Evolutionary conservation across 1,284 basidiomycete genomes (phyloP).

Genomic region (Sanguinoderma infundibulare): DNA sequence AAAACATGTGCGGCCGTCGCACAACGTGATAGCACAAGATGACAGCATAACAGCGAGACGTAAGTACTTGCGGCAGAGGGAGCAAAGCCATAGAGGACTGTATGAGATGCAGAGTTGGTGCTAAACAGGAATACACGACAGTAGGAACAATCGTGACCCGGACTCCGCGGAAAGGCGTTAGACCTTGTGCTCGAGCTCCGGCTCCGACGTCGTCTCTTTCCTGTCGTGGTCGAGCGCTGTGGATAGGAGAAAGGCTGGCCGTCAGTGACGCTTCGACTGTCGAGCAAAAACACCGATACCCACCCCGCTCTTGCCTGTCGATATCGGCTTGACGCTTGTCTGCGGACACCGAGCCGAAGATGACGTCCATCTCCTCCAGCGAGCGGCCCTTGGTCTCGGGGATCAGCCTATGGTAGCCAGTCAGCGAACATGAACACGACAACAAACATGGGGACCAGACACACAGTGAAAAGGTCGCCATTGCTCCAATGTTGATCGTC

Average conservation of each 20-base stretch:
- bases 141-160: neutral
- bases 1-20: no score
- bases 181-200: constrained; percentile 26
- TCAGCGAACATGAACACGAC: neutral
- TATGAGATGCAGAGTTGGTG: no score
- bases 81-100: no score
- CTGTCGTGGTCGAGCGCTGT: constrained; percentile 27
- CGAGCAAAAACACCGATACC: constrained; percentile 4
- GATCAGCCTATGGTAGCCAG: constrained; percentile 46
- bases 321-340: constrained; percentile 64
- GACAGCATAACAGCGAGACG: no score
- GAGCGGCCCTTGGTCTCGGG: constrained; percentile 80
- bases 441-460: neutral
- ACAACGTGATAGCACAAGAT: no score
- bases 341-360: constrained; percentile 70
- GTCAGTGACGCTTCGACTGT: neutral
- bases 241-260: neutral
- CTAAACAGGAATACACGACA: neutral
- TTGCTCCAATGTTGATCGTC: constrained; percentile 55
- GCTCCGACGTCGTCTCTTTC: constrained; percentile 28
- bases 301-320: constrained; percentile 47
- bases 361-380: constrained; percentile 81
- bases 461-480: constrained; percentile 41
- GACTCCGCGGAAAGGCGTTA: neutral
- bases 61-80: no score